Evolutionary conservation across 768 basidiomycete species (phyloP).

Genomic region (Lyophyllum atratum): DNA sequence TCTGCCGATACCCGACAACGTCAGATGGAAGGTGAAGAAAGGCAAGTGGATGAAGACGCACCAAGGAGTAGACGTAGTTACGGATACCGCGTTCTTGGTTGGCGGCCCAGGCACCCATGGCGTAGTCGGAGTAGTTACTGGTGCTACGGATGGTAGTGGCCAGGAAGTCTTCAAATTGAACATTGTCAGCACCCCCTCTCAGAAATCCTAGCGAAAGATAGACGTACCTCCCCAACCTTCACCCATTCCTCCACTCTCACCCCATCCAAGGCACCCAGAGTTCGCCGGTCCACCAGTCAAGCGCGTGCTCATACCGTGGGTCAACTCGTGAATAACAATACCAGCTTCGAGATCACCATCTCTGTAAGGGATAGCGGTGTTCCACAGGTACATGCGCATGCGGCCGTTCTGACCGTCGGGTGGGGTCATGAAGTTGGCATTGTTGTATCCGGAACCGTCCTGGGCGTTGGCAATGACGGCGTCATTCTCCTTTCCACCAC

Average conservation of each 20-base stretch:
- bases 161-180: constrained; percentile 57
- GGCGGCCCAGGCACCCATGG: constrained; percentile 96
- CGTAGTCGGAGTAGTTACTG: constrained; percentile 70
- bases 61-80: constrained; percentile 83
- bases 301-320: constrained; percentile 91
- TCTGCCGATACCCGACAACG: constrained; percentile 25
- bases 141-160: constrained; percentile 87
- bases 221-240: constrained; percentile 88
- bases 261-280: constrained; percentile 94
- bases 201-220: neutral
- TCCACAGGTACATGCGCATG: constrained; percentile 98
- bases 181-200: neutral
- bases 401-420: constrained; percentile 86
- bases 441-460: constrained; percentile 92
- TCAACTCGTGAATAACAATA: constrained; percentile 90
- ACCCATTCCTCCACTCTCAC: constrained; percentile 96
- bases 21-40: neutral
- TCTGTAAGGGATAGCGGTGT: constrained; percentile 84
- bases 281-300: constrained; percentile 92
- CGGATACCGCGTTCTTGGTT: constrained; percentile 78
- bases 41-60: constrained; percentile 26
- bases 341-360: constrained; percentile 97
- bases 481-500: constrained; percentile 84
- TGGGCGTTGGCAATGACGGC: constrained; percentile 95
- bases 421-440: constrained; percentile 89